phyloP scores from a whole-genome alignment of 106 monocot genomes.

The Dendrobium catenatum region DNA sequence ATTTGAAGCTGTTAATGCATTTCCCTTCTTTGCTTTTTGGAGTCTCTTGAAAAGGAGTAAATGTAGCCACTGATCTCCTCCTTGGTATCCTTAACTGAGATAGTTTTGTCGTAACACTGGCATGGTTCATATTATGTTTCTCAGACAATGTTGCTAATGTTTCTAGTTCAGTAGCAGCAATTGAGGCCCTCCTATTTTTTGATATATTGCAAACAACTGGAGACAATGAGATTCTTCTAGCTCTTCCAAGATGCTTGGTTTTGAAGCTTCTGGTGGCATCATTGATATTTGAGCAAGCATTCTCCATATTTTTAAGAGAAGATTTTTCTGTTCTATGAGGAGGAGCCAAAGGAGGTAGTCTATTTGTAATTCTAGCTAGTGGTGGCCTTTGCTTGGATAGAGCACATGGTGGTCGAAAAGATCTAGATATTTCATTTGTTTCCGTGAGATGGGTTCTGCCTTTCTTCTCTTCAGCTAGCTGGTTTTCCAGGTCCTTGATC shows the following conservation, averaged over 20 bases:
- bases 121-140: slow-evolving; percentile 7
- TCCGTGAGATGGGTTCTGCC: slow-evolving; percentile 11
- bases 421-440: slow-evolving; percentile 21
- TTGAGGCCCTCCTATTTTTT: slow-evolving; percentile 47
- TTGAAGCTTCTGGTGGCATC: slow-evolving; percentile 1
- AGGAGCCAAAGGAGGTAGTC: slow-evolving; percentile 27
- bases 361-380: slow-evolving; percentile 41
- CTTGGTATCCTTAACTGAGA: slow-evolving; percentile 25
- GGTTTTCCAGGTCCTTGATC: slow-evolving; percentile 76
- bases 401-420: slow-evolving; percentile 52
- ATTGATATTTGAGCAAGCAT: slow-evolving; percentile 13
- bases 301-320: slow-evolving; percentile 46
- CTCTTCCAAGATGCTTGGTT: slow-evolving; percentile 17
- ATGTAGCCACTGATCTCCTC: slow-evolving; percentile 43
- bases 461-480: slow-evolving; percentile 50
- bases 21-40: slow-evolving; percentile 25
- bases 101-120: not conserved
- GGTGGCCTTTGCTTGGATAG: slow-evolving; percentile 36
- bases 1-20: slow-evolving; percentile 35
- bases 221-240: slow-evolving; percentile 42
- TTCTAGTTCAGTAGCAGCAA: slow-evolving; percentile 41
- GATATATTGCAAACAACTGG: slow-evolving; percentile 28
- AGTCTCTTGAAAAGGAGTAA: slow-evolving; percentile 22
- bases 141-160: slow-evolving; percentile 15
- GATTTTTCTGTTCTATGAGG: not conserved